Evolutionary conservation across 129 eudicot genomes (phyloP), one percentile per base, ranked within the genome.

Genomic region (Arctium lappa): DNA sequence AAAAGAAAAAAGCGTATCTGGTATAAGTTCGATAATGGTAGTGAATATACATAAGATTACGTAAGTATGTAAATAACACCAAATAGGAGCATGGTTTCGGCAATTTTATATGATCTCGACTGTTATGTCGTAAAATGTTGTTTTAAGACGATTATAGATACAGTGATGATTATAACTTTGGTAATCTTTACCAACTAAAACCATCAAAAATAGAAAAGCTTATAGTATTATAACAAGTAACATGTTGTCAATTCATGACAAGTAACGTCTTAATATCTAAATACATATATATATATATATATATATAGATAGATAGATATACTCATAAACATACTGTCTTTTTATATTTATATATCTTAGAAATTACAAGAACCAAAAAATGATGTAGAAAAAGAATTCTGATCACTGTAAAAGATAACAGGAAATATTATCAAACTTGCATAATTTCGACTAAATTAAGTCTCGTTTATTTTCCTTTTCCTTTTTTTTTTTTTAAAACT

Each of bases 301-400:
- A 44, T 8, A 4, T 37, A 46, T 60, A 79, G 38, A 66, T 66
- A 18, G 34, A 80, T 22, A 36, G 72, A 78, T 38, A 79, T 56
- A 48, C 38, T 38, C 72, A 62, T 13, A 27, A 44, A 18, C 9
- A 5, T 34, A 3, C 8, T 30, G 6, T 12, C 7, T 12, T 36
- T 78, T 71, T n/a, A n/a, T 8, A 78, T 37, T 4, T 56, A 16
- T 56, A 16, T 56, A 5, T 56, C 29, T 16, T 60, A 60, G 15
- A 73, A 40, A 42, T 84, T 79, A 84, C 87, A 84, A 79, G 80
- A 84, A 84, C 60, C 39, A 63, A 79, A 63, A 80, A 42, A 63
- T 63, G 34, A 79, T 72, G 42, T 62, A 31, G 79, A 33, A 72
- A 84, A 79, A 76, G 74, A 78, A 84, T 72, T 65, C 83, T 0